Evolutionary conservation across 1,284 basidiomycete species (phyloP).

Genomic region (Singerocomus rubriflavus): DNA sequence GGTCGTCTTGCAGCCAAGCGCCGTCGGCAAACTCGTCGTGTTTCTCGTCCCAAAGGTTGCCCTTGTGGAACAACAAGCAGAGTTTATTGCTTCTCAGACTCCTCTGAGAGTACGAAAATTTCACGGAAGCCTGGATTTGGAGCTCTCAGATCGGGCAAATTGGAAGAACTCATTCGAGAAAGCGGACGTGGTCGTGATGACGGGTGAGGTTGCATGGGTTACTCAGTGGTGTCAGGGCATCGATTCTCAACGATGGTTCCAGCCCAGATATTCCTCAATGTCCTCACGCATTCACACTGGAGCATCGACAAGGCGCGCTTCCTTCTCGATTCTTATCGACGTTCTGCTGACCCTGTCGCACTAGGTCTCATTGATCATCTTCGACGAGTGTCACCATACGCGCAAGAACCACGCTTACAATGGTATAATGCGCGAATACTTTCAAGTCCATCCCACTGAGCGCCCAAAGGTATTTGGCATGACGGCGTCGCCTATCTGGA

Average conservation of each 20-base stretch:
- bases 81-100: conserved; percentile 64
- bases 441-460: conserved; percentile 41
- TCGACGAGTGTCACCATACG: conserved; percentile 82
- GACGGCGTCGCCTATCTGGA: conserved; percentile 85
- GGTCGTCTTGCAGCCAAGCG: conserved; percentile 51
- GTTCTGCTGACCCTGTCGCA: background rate
- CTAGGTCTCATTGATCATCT: conserved; percentile 72
- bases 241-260: conserved; percentile 1
- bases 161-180: conserved; percentile 65
- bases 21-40: conserved; percentile 53
- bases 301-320: conserved; percentile 52
- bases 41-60: conserved; percentile 81
- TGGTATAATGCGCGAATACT: conserved; percentile 76
- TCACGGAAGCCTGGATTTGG: conserved; percentile 65
- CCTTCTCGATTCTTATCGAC: background rate
- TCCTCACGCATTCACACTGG: conserved; percentile 79
- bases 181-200: conserved; percentile 79
- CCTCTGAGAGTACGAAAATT: conserved; percentile 63
- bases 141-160: conserved; percentile 59
- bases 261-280: conserved; percentile 81
- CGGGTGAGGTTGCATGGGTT: conserved; percentile 44
- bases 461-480: conserved; percentile 85
- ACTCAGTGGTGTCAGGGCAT: background rate
- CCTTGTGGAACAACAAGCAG: conserved; percentile 76
- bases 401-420: conserved; percentile 80